These are phyloP conservation scores for Panicum virgatum DNA, from an alignment of 202 grass and related monocot species.

Conservation along the genomic window DNA sequence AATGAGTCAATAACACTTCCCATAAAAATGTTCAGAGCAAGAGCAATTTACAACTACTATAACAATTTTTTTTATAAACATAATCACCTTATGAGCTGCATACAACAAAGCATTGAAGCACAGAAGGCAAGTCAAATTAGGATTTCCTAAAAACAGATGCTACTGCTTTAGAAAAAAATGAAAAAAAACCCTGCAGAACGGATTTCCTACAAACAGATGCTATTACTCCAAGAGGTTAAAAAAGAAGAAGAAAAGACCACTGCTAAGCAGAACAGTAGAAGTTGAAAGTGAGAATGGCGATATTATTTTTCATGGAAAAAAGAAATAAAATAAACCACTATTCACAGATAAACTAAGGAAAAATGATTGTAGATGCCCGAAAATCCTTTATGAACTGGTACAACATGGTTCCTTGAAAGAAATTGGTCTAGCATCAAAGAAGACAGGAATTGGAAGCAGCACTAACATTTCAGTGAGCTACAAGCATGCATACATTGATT, in stretches of 20 bases:
- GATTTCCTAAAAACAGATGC: neutral
- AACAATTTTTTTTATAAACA: neutral
- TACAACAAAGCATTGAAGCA: neutral
- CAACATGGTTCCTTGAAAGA: slow-evolving; percentile 7
- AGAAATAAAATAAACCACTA: neutral
- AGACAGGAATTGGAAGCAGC: slow-evolving; percentile 27
- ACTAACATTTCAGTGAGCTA: slow-evolving; percentile 19
- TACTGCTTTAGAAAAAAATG: neutral
- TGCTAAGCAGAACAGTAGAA: neutral
- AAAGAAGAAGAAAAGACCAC: no score
- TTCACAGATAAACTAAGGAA: neutral
- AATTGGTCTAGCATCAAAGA: neutral
- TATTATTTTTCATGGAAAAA: neutral
- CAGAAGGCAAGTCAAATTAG: neutral
- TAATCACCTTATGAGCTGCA: slow-evolving; percentile 5
- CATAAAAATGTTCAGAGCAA: neutral
- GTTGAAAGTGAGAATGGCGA: neutral
- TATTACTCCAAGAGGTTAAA: no score
- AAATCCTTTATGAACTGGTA: slow-evolving; percentile 22
- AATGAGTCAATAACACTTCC: slow-evolving; percentile 5
- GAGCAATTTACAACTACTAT: neutral
- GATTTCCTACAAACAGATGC: no score
- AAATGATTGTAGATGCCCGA: neutral
- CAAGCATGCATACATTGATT: slow-evolving; percentile 1
- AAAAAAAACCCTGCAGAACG: neutral